Percentiles rank a stretch among this genome's conserved stretches.
These are phyloP conservation scores for Solanum pinnatisectum DNA, from an alignment of 257 asterid genomes.

Conservation along the genomic window DNA sequence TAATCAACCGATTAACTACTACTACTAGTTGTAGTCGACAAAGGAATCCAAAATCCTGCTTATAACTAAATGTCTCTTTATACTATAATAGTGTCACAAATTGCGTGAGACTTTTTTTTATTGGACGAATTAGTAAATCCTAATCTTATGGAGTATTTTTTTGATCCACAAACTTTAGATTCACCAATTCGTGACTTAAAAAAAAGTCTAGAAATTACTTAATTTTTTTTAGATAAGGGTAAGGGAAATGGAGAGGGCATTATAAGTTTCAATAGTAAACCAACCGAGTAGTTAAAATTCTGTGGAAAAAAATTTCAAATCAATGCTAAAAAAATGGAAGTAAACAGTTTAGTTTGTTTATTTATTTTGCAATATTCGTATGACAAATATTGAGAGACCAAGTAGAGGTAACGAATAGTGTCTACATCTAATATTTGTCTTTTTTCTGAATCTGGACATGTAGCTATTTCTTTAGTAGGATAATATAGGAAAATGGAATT, in stretches of 20 bases:
- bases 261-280: accelerated
- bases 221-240: too few species aligned
- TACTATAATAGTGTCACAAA: background rate
- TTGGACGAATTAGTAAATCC: background rate
- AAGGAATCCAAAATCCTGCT: background rate
- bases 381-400: background rate
- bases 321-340: background rate
- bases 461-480: background rate
- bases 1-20: background rate
- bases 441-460: background rate
- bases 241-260: too few species aligned
- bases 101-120: background rate
- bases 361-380: background rate
- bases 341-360: background rate
- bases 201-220: accelerated
- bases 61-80: background rate
- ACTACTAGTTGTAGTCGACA: background rate
- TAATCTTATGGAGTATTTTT: background rate
- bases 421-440: background rate
- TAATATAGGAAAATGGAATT: background rate
- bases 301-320: too few species aligned
- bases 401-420: background rate
- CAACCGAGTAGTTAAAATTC: too few species aligned
- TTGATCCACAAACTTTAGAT: background rate
- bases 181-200: background rate